These are phyloP conservation scores for Fusarium mexicanum DNA, from an alignment of 2,329 filamentous ascomycete genomes.

Conservation along the genomic window DNA sequence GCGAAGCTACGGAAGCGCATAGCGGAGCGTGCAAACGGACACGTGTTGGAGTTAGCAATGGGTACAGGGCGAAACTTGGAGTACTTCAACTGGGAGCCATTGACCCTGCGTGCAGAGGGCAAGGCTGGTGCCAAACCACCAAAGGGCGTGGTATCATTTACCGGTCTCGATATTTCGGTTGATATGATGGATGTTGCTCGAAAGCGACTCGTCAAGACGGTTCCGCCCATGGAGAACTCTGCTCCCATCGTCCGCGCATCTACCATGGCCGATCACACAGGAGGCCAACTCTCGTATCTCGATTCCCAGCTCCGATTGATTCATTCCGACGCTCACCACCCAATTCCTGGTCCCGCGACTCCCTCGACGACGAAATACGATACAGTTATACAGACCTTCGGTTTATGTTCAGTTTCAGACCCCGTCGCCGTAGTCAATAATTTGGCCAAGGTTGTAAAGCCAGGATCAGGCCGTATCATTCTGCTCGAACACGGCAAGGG, in stretches of 20 bases:
- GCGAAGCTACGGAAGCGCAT: conserved; percentile 60
- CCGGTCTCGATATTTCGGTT: conserved; percentile 68
- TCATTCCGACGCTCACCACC: conserved; percentile 58
- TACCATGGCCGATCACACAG: conserved; percentile 47
- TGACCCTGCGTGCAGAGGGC: conserved; percentile 41
- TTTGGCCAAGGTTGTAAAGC: conserved; percentile 62
- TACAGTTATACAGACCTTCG: conserved; percentile 72
- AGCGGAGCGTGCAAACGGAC: conserved; percentile 58
- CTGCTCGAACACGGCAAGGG: conserved; percentile 71
- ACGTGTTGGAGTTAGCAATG: conserved; percentile 71
- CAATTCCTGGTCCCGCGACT: conserved; percentile 50
- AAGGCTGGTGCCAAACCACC: conserved; percentile 7
- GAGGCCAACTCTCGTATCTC: conserved; percentile 53
- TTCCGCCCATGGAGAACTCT: conserved; percentile 51
- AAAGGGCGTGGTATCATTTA: conserved; percentile 62
- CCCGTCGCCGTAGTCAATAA: conserved; percentile 63
- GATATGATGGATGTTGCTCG: conserved; percentile 69
- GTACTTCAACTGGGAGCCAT: conserved; percentile 65
- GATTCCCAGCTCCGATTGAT: conserved; percentile 58
- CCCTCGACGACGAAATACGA: conserved; percentile 63
- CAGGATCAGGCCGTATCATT: conserved; percentile 66
- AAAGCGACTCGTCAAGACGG: conserved; percentile 57
- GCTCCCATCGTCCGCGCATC: conserved; percentile 47
- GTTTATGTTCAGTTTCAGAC: conserved; percentile 69
- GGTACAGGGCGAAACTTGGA: conserved; percentile 70